These are phyloP conservation scores for Phytophthora tubulina DNA, from an alignment of 352 stramenopile species.

Conservation along the genomic window DNA sequence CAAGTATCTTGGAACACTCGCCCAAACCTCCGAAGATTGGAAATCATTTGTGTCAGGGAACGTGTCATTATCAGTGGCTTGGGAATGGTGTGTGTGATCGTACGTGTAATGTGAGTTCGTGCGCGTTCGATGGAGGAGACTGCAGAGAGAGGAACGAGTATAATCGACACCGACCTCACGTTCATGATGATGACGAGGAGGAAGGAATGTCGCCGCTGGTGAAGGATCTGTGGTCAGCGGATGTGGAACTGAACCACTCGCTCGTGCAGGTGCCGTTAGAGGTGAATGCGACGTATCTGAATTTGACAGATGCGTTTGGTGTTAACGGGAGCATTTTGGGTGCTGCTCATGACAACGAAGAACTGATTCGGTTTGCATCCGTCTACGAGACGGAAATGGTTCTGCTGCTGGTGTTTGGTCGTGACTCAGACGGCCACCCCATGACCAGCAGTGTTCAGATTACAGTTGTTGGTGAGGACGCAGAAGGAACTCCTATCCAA, in stretches of 20 bases:
- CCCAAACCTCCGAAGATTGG: constrained; percentile 55
- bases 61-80: constrained; percentile 84
- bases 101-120: constrained; percentile 83
- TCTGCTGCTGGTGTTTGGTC: constrained; percentile 83
- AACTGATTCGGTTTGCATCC: constrained; percentile 74
- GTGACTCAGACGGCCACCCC: constrained; percentile 60
- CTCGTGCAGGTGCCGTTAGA: constrained; percentile 71
- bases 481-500: constrained; percentile 44
- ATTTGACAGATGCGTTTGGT: constrained; percentile 73
- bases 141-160: constrained; percentile 54
- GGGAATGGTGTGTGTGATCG: constrained; percentile 84
- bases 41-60: constrained; percentile 74
- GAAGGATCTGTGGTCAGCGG: constrained; percentile 54
- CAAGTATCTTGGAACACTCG: constrained; percentile 60
- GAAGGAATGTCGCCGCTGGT: constrained; percentile 41
- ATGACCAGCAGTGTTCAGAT: constrained; percentile 71
- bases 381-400: constrained; percentile 83
- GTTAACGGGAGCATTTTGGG: constrained; percentile 63
- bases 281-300: constrained; percentile 75
- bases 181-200: constrained; percentile 25
- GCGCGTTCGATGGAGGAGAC: constrained; percentile 88
- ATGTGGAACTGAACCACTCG: constrained; percentile 62
- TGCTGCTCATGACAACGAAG: constrained; percentile 73
- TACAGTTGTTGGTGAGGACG: constrained; percentile 55
- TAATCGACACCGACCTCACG: constrained; percentile 18